Evolutionary conservation across 176 grass and related monocot species (phyloP).

Genomic region (Aechmea fasciata): DNA sequence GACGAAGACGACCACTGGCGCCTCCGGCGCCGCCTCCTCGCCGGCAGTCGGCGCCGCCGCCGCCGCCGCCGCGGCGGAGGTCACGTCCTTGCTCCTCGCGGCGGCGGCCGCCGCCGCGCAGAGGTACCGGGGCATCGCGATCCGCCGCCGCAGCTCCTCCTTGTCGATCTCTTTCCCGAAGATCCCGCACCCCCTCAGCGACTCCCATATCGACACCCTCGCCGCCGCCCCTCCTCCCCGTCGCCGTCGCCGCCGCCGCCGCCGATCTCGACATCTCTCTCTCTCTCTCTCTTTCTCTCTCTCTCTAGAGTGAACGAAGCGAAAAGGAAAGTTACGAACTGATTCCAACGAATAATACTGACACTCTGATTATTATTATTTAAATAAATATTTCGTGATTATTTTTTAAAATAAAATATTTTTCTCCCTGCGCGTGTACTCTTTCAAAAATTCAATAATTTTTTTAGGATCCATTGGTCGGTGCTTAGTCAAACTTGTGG

Average conservation of each 20-base stretch:
- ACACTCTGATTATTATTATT: no score
- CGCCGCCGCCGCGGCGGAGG: constrained; percentile 21
- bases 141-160: constrained; percentile 54
- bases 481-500: no score
- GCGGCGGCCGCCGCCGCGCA: constrained; percentile 44
- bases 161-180: constrained; percentile 61
- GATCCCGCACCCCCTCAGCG: constrained; percentile 57
- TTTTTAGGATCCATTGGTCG: no score
- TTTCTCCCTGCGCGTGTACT: no score
- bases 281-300: not conserved
- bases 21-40: constrained; percentile 19
- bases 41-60: not conserved
- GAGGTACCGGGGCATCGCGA: constrained; percentile 69
- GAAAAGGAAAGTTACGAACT: constrained; percentile 5
- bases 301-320: constrained; percentile 7
- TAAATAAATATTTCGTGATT: no score
- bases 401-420: no score
- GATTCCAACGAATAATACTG: not conserved
- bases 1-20: constrained; percentile 80
- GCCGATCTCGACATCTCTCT: constrained; percentile 32
- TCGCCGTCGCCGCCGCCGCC: constrained; percentile 5
- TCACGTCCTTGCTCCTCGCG: constrained; percentile 37
- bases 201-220: constrained; percentile 86
- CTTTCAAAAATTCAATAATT: no score
- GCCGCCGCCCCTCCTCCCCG: constrained; percentile 24